Evolutionary conservation across 345 rosid species (phyloP).

Genomic region (Brassica nigra): DNA sequence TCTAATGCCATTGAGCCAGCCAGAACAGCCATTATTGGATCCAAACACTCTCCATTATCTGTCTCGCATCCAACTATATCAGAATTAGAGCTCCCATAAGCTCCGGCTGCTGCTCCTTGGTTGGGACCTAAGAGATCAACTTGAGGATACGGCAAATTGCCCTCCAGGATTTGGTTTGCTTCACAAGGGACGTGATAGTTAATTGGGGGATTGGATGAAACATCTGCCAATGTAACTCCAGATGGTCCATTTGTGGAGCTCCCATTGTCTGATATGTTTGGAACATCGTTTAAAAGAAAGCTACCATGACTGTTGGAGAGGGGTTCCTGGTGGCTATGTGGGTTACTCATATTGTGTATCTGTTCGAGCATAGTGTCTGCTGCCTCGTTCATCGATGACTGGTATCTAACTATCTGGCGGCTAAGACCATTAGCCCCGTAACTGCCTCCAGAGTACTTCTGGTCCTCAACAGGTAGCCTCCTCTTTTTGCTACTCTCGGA

Average conservation of each 20-base stretch:
- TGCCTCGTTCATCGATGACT: slow-evolving; percentile 69
- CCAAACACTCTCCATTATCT: slow-evolving; percentile 50
- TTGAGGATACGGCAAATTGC: slow-evolving; percentile 24
- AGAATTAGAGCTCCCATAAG: slow-evolving; percentile 43
- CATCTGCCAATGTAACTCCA: slow-evolving; percentile 54
- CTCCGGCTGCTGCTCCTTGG: slow-evolving; percentile 23
- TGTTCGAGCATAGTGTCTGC: slow-evolving; percentile 69
- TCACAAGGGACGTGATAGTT: neutral
- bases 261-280: slow-evolving; percentile 44
- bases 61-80: slow-evolving; percentile 47
- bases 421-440: slow-evolving; percentile 48
- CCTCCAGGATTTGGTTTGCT: slow-evolving; percentile 15
- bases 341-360: slow-evolving; percentile 55
- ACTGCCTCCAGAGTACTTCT: slow-evolving; percentile 41
- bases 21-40: slow-evolving; percentile 50
- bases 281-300: slow-evolving; percentile 47
- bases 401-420: slow-evolving; percentile 76
- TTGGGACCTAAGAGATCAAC: slow-evolving; percentile 41
- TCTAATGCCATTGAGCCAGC: slow-evolving; percentile 46
- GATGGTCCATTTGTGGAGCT: slow-evolving; percentile 48
- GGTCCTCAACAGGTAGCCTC: slow-evolving; percentile 69
- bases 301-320: slow-evolving; percentile 35
- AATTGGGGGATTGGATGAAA: slow-evolving; percentile 41
- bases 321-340: slow-evolving; percentile 49
- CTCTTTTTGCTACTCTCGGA: slow-evolving; percentile 71